Evolutionary conservation across 305 asterid genomes (phyloP), one percentile per base, ranked within the genome.

Genomic region (Fraxinus ornus): DNA sequence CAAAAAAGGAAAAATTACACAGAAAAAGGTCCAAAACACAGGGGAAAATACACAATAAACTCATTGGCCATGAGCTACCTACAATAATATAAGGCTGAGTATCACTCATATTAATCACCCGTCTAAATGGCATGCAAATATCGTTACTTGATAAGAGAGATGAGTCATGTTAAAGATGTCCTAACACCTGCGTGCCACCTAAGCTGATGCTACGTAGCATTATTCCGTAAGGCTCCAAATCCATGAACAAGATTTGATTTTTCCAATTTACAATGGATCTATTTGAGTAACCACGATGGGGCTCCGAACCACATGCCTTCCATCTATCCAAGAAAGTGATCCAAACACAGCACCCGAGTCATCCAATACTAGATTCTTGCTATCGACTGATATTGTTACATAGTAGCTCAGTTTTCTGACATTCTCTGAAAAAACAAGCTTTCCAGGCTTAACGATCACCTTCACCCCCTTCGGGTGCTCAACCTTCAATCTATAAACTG

Each of bases 301-400:
- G 91, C 98, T 94, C 82, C 97, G 89, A 41, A 95, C 98, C 41
- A 87, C 92, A 77, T 90, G 99, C 84, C 90, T 92, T 85, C 98
- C 99, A 52, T 94, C 98, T 70, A 28, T 79, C 99, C 98, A 95
- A 30, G 94, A 86, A 35, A 94, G 88, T 24, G 97, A 91, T 17
- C 99, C 99, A 35, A 90, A 94, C 8, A 87, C 92, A 9, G 97
- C 97, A 77, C 98, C 97, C 35, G 96, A 89, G 82, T 89, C 93
- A 75, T 83, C 97, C 90, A 92, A 80, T 41, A 88, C 92, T 84
- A 92, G 80, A 80, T 89, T 87, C 88, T 86, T 89, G 35, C 89
- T 84, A 28, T 93, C 97, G 0, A 87, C 86, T 0, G 86, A 85
- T n/a, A 95, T 30, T 0, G 94, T 94, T 57, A 93, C 98, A 66